A percentile compares a stretch with the other conserved stretches of the same genome.
These are phyloP conservation scores for Cyberlindnera xylosilytica DNA, from an alignment of 805 yeast genomes.

Conservation along the genomic window DNA sequence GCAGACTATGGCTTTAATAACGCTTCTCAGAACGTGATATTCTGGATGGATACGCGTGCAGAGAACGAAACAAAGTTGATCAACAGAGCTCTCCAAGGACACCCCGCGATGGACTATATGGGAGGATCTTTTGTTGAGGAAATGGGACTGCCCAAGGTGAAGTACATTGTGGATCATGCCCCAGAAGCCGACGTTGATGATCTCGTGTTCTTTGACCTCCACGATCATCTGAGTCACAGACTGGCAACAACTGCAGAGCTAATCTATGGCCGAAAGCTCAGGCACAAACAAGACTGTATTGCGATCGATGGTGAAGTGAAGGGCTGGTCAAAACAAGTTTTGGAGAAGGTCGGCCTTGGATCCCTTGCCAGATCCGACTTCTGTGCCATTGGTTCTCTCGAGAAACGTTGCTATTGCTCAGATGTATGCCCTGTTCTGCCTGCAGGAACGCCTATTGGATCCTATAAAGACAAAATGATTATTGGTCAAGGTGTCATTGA, in stretches of 20 bases:
- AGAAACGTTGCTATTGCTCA: constrained; percentile 3
- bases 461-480: constrained; percentile 16
- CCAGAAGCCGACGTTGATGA: constrained; percentile 20
- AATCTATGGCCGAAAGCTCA: constrained; percentile 9
- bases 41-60: constrained; percentile 61
- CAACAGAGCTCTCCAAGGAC: constrained; percentile 12
- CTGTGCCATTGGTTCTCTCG: constrained; percentile 32
- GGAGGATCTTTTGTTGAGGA: constrained; percentile 52
- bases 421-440: constrained; percentile 19
- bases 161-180: constrained; percentile 33
- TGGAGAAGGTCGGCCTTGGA: constrained; percentile 24
- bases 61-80: constrained; percentile 31
- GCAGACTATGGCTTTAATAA: constrained; percentile 27
- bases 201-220: constrained; percentile 46
- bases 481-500: constrained; percentile 52
- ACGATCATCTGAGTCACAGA: constrained; percentile 39
- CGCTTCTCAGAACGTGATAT: constrained; percentile 39
- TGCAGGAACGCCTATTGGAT: constrained; percentile 32
- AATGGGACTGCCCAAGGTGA: constrained; percentile 55
- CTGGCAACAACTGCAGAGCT: constrained; percentile 21
- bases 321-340: constrained; percentile 43
- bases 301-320: constrained; percentile 58
- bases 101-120: constrained; percentile 24
- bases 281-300: constrained; percentile 16
- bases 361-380: constrained; percentile 14